Base-by-base conservation (phyloP, 1,139 yeast species). In the Debaryomycetaceae sp. region DNA sequence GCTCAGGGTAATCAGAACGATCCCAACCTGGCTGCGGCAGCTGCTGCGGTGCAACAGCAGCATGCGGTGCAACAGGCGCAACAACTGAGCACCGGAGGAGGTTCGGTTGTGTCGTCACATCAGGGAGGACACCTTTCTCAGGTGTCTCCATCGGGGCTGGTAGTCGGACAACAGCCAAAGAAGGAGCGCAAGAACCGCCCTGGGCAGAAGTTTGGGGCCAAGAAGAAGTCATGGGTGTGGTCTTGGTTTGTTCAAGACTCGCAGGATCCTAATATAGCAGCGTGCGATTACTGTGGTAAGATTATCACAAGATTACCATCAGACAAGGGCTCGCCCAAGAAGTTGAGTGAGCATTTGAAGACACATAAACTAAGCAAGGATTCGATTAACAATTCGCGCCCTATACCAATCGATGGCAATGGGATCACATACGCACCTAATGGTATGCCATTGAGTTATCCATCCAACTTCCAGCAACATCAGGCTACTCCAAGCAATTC, bases 141-240 rank as follows among this genome's bases (percentile, higher is more conserved):
- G n/a, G 38, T 24, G 5, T 34, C 36, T 23, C 46, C 45, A 30
- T 41, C 38, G 34, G 49, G 42, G 23, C 45, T 42, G 39, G 42
- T 33, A 9, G 35, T 34, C 35, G 44, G 38, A 8, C 42, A 39
- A 30, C 48, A 49, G n/a, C 24, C 47, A 24, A 54, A 52, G 42
- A 61, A 56, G 43, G 66, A 59, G 40, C 62, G 75, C 17, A 62
- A 60, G 43, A 75, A 75, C 51, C 62, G 72, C 45, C 80, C 81
- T 0, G 80, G 80, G 1, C 79, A 72, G 51, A 74, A 69, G 50
- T 78, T 77, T 49, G 84, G 84, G 11, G 83, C 83, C 13, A 78
- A 76, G 52, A 78, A 78, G 66, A 74, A 73, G 53, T 76, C 80
- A 34, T 79, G 84, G 84, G 83, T 79, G 5, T 80, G 85, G 85